A percentile compares a stretch with the other conserved stretches of the same genome.
Evolutionary conservation across 2,329 filamentous ascomycete species (phyloP).

Genomic region (Bipolaris victoriae): DNA sequence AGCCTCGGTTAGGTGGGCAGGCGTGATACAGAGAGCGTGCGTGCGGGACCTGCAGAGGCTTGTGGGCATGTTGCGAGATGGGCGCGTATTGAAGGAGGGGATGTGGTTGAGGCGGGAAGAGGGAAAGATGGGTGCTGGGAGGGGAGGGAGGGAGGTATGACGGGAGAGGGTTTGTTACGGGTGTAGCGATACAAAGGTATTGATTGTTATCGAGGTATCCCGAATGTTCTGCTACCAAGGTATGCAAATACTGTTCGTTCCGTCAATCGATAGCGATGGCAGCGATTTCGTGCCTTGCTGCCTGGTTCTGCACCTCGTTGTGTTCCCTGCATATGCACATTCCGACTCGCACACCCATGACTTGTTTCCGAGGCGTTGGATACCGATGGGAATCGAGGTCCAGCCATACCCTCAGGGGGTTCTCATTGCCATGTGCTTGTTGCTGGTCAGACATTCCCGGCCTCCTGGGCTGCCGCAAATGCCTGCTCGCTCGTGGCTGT

Average conservation of each 20-base stretch:
- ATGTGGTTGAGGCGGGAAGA: background rate
- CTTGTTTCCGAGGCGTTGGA: conserved; percentile 20
- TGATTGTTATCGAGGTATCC: background rate
- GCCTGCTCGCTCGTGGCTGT: conserved; percentile 26
- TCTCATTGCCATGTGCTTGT: conserved; percentile 7
- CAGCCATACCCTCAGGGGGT: conserved; percentile 23
- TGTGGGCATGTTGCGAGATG: conserved; percentile 13
- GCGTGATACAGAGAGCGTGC: no score
- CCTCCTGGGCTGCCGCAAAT: conserved; percentile 21
- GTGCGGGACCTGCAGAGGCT: conserved; percentile 14
- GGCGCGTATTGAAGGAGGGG: conserved; percentile 8
- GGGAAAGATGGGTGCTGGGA: no score
- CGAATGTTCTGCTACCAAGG: background rate
- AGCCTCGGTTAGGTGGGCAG: background rate
- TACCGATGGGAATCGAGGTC: conserved; percentile 8
- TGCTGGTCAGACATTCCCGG: conserved; percentile 19
- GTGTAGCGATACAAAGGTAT: conserved; percentile 1
- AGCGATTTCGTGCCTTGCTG: conserved; percentile 1
- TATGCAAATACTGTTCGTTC: conserved; percentile 1
- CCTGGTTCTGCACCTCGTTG: conserved; percentile 1
- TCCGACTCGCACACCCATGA: background rate
- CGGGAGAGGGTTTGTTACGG: background rate
- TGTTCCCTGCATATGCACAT: background rate
- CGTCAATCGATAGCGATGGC: background rate
- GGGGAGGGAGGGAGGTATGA: background rate